Evolutionary conservation across 2,329 filamentous ascomycete species (phyloP).

Genomic region (Pyrenochaeta sp.): DNA sequence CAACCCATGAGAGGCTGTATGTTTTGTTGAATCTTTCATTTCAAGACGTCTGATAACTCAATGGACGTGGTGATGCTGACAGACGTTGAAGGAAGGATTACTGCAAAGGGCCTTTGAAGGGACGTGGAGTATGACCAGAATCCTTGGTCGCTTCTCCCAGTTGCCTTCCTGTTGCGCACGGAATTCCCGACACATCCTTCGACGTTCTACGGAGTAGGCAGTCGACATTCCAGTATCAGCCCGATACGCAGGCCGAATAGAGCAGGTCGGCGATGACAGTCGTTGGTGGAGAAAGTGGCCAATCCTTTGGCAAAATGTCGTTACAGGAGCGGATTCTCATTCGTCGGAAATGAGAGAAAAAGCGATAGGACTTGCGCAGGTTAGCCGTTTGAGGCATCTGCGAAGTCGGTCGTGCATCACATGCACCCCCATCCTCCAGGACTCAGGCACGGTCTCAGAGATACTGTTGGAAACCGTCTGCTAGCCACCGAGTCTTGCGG

Average conservation of each 20-base stretch:
- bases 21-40: conserved; percentile 15
- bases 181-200: too few relatives aligned
- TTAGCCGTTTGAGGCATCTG: not conserved
- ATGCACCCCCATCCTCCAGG: conserved; percentile 12
- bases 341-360: conserved; percentile 5
- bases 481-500: conserved; percentile 10
- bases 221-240: too few relatives aligned
- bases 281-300: conserved; percentile 13
- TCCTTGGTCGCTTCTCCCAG: too few relatives aligned
- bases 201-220: too few relatives aligned
- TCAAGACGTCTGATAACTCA: conserved; percentile 13
- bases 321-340: conserved; percentile 7
- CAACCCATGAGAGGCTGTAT: conserved; percentile 5
- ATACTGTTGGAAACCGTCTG: conserved; percentile 4
- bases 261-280: conserved; percentile 21
- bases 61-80: not conserved
- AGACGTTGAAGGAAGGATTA: conserved; percentile 6
- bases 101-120: conserved; percentile 10
- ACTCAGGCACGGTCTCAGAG: conserved; percentile 15
- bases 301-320: conserved; percentile 21
- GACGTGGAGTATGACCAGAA: conserved; percentile 6
- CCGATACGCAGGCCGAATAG: conserved; percentile 13
- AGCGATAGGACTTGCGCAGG: not conserved
- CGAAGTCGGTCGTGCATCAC: not conserved
- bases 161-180: not conserved